These are phyloP conservation scores for Yamadazyma jaroonii DNA, from an alignment of 1,139 yeast genomes.

Conservation along the genomic window DNA sequence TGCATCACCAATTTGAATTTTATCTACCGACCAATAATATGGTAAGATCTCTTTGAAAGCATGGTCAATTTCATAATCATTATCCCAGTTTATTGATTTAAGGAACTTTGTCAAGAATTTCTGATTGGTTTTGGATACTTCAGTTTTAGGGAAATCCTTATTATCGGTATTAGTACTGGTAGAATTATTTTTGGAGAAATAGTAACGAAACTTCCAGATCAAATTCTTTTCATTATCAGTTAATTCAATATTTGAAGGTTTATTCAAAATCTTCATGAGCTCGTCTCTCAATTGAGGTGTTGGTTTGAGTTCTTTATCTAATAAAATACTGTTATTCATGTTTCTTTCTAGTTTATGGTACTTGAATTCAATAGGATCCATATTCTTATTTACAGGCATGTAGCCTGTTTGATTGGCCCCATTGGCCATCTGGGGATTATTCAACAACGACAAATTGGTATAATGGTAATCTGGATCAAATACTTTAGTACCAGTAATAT, in stretches of 20 bases:
- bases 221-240: slow-evolving; percentile 82
- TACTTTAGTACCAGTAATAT: slow-evolving; percentile 28
- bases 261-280: slow-evolving; percentile 61
- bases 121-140: slow-evolving; percentile 27
- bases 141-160: slow-evolving; percentile 12
- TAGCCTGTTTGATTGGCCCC: slow-evolving; percentile 1
- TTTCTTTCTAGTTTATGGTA: slow-evolving; percentile 78
- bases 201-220: slow-evolving; percentile 90
- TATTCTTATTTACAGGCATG: slow-evolving; percentile 6
- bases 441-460: slow-evolving; percentile 10
- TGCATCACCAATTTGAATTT: slow-evolving; percentile 90
- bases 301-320: slow-evolving; percentile 87
- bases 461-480: slow-evolving; percentile 41
- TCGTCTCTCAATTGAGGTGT: slow-evolving; percentile 80
- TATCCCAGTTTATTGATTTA: slow-evolving; percentile 86
- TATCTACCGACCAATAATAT: slow-evolving; percentile 52
- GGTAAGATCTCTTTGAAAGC: slow-evolving; percentile 60
- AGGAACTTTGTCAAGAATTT: slow-evolving; percentile 76
- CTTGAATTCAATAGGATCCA: slow-evolving; percentile 85
- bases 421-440: slow-evolving; percentile 4
- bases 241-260: slow-evolving; percentile 81
- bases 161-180: slow-evolving; percentile 14
- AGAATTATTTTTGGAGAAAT: slow-evolving; percentile 60
- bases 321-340: slow-evolving; percentile 67
- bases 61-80: slow-evolving; percentile 74